These are phyloP conservation scores for Lipomyces sp. DNA, from an alignment of 805 yeast species.

Conservation along the genomic window DNA sequence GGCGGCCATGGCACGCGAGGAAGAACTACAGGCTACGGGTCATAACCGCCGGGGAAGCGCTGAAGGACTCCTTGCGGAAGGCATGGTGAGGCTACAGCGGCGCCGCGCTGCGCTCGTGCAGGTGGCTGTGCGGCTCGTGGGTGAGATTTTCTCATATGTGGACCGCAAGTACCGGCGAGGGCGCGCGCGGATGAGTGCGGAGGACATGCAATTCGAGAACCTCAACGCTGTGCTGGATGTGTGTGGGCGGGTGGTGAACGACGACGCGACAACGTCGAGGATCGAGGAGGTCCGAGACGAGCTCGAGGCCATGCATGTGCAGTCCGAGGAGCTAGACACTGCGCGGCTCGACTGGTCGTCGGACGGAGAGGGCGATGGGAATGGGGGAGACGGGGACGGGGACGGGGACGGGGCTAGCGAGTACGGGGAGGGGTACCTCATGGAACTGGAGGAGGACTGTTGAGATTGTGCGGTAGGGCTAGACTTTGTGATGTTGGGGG, in stretches of 20 bases:
- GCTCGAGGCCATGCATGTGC: conserved; percentile 9
- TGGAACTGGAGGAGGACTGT: neutral
- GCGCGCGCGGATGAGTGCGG: neutral
- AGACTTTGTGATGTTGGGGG: no score
- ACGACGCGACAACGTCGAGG: conserved; percentile 1
- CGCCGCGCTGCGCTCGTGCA: neutral
- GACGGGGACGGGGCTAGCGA: conserved; percentile 3
- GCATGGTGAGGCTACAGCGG: neutral
- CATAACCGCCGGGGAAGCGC: no score
- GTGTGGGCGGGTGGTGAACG: neutral
- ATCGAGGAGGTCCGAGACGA: conserved; percentile 4
- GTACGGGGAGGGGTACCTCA: neutral
- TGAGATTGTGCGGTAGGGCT: no score
- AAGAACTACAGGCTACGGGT: neutral
- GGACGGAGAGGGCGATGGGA: neutral
- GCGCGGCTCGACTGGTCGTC: neutral
- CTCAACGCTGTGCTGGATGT: neutral
- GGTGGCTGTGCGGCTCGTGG: neutral
- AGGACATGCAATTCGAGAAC: neutral
- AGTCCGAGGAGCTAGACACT: conserved; percentile 5
- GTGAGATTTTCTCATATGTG: neutral
- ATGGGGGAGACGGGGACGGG: neutral
- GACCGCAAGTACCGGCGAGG: neutral
- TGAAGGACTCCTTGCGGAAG: neutral
- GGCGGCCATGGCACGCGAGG: neutral